Percentiles rank a stretch among this genome's conserved stretches.
phyloP scores from a whole-genome alignment of 2,329 filamentous ascomycete genomes.

The Mycosphaerelloides madeirae region DNA sequence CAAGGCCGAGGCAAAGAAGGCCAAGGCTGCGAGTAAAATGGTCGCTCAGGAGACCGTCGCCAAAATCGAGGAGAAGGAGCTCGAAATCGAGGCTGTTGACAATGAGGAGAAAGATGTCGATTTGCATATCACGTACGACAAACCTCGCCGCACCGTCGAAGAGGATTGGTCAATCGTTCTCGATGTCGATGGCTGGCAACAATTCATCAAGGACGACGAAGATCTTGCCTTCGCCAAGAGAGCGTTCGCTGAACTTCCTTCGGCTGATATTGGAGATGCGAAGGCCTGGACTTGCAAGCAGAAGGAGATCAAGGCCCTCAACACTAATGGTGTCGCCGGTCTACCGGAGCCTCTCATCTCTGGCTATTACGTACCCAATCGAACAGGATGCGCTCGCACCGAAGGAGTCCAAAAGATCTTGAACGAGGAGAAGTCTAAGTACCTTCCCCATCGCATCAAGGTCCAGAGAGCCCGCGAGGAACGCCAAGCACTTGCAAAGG shows the following conservation, averaged over 20 bases:
- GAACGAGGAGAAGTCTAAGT: constrained; percentile 96
- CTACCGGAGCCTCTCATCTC: constrained; percentile 53
- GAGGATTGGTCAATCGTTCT: constrained; percentile 61
- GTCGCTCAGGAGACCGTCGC: constrained; percentile 34
- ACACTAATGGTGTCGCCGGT: constrained; percentile 53
- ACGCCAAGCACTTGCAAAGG: constrained; percentile 70
- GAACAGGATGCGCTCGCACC: constrained; percentile 79
- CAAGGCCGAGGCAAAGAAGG: constrained; percentile 39
- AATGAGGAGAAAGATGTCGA: constrained; percentile 52
- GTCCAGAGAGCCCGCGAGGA: constrained; percentile 88
- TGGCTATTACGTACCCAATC: constrained; percentile 78
- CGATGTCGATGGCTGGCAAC: constrained; percentile 67
- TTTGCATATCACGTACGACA: constrained; percentile 56
- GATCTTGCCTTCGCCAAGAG: constrained; percentile 55
- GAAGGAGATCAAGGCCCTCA: constrained; percentile 66
- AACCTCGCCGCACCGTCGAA: constrained; percentile 60
- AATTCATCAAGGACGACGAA: constrained; percentile 64
- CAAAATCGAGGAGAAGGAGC: constrained; percentile 33
- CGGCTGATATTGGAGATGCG: constrained; percentile 52
- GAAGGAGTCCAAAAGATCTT: constrained; percentile 94
- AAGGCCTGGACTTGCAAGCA: constrained; percentile 66
- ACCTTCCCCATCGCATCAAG: constrained; percentile 94
- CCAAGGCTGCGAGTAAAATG: constrained; percentile 25
- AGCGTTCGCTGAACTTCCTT: constrained; percentile 44
- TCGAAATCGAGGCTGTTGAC: constrained; percentile 45